Evolutionary conservation across 2,329 filamentous ascomycete species (phyloP), one percentile per base, ranked within the genome.

Genomic region (Fusarium sp.): DNA sequence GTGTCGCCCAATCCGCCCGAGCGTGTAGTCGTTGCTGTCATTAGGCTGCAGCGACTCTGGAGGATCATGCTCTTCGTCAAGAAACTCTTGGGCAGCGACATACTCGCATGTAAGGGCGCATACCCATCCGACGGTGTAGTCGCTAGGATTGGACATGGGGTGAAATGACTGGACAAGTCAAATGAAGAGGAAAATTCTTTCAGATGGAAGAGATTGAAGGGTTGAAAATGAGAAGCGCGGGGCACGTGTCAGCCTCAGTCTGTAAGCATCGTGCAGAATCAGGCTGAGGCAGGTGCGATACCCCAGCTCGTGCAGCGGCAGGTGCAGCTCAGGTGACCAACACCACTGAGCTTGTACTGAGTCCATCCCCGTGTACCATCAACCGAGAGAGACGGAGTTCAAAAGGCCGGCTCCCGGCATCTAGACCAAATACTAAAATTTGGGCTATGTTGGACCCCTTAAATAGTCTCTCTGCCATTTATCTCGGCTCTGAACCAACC

Each of bases 71-170:
- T 59, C 37, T 3, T 66, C 56, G 11, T 68, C 63, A 2, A 68
- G 56, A 2, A 68, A 60, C 9, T 16, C 16, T 16, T 61, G 62
- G 1, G 67, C 67, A 5, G 67, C 67, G 6, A 66, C 18, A 25
- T 39, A 39, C 27, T 66, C 56, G 20, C 43, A 30, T 0, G 30
- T 16, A 0, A 64, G 4, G 14, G 54, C 45, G 5, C 48, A 66
- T 5, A 68, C 48, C 62, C n/a, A 48, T 0, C 4, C 9, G 0
- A 39, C n/a, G 0, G 45, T 30, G 9, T 68, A 68, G 20, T 68
- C 41, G 8, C 16, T 20, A 30, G 43, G 30, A 10, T 62, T 18
- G 8, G 35, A 18, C 59, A 50, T 62, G 25, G 14, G n/a, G 6
- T 5, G 41, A 45, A 23, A 20, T 6, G n/a, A 45, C 18, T 41